Conservation (phyloP, 2,329 filamentous ascomycete species). For the Lizonia empirigonia region DNA sequence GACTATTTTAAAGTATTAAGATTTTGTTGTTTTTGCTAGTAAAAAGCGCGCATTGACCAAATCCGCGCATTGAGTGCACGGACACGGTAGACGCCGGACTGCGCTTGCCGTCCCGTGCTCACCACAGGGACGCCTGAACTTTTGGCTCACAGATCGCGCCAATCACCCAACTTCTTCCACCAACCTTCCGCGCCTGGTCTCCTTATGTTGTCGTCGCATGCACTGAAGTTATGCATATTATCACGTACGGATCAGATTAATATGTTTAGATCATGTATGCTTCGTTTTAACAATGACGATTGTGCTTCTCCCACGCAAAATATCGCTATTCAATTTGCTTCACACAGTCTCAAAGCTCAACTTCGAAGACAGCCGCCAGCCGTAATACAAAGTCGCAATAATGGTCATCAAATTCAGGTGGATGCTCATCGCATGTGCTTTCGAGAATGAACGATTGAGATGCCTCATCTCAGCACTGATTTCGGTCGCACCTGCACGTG, state of each 20-base stretch:
- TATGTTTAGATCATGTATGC: background rate
- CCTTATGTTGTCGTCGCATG: no score
- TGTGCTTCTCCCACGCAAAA: no score
- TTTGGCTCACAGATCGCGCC: background rate
- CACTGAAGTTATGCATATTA: background rate
- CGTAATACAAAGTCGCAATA: conserved; percentile 37
- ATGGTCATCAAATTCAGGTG: conserved; percentile 52
- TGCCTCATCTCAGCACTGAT: conserved; percentile 25
- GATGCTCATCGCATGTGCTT: conserved; percentile 51
- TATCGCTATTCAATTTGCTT: background rate
- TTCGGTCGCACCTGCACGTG: background rate
- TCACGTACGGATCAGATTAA: background rate
- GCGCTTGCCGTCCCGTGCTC: conserved; percentile 6
- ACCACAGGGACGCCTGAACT: background rate
- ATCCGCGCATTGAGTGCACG: no score
- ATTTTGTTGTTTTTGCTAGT: no score
- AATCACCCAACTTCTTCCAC: background rate
- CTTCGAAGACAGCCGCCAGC: conserved; percentile 28
- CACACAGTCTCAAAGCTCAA: conserved; percentile 13
- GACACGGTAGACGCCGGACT: no score
- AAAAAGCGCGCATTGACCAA: no score
- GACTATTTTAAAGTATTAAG: no score
- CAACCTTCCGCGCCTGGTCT: no score
- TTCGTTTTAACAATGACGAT: background rate
- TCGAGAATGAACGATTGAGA: conserved; percentile 44